Base-by-base conservation (phyloP, 495 filamentous ascomycete species). In the Hypoxylon trugodes region DNA sequence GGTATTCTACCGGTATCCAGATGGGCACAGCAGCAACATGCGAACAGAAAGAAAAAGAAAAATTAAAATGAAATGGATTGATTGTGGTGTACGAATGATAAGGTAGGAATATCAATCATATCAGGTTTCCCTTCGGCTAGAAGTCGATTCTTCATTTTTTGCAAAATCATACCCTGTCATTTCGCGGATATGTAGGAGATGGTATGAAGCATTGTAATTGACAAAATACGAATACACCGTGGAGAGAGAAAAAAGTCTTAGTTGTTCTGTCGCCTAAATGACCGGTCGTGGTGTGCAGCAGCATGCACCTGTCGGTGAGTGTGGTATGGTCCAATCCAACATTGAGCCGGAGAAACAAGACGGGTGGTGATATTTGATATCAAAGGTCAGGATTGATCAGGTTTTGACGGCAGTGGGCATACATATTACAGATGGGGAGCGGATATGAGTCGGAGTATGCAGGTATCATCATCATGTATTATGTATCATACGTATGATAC, bases 221-320 rank as follows among this genome's bases (percentile, higher is more conserved):
- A 41, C 6, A 53, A 47, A 50, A 53, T 58, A 51, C 51, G 51
- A 56, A 26, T 24, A 25, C 21, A 24, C 36, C 36, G 6, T 12
- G 8, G 13, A 4, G 12, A 38, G n/a, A 38, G 13, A 38, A 12
- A 38, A n/a, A 45, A 37, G 16, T 46, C 33, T 35, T 53, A 37
- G 59, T 38, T 54, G 46, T 43, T 58, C 57, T 61, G 52, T 30
- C 45, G 57, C 33, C 35, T 61, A 38, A 35, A 61, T 58, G 63
- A 48, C 63, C 41, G 26, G 57, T 66, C 52, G 33, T 67, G 64
- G 64, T 67, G 63, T 67, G 64, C 64, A 48, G 58, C 64, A 56
- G 63, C 47, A 38, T 61, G 64, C 64, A 61, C 55, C 46, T 58
- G 58, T 61, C 64, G 64, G 64, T 67, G 64, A 67, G 64, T 53